phyloP scores from a whole-genome alignment of 225 moss, liverwort and hornwort species.

The Anthoceros angustus region DNA sequence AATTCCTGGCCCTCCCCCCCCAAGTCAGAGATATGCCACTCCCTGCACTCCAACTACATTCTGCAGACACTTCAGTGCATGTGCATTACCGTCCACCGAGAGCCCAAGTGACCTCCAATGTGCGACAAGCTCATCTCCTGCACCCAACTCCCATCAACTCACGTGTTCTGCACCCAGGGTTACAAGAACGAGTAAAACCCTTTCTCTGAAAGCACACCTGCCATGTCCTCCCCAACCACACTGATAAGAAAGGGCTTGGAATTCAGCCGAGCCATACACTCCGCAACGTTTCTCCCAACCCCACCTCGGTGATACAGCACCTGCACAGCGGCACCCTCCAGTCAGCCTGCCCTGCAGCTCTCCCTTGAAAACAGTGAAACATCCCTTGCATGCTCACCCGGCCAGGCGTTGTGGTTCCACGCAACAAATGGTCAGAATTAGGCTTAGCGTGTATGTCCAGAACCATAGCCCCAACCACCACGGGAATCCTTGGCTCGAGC shows the following conservation, averaged over 20 bases:
- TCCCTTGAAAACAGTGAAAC: background rate
- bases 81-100: slow-evolving; percentile 39
- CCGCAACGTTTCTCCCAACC: slow-evolving; percentile 89
- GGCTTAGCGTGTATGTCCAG: slow-evolving; percentile 46
- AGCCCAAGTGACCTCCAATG: slow-evolving; percentile 86
- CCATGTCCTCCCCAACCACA: slow-evolving; percentile 77
- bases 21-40: slow-evolving; percentile 6
- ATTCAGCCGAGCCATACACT: slow-evolving; percentile 57
- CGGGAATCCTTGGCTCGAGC: slow-evolving; percentile 13
- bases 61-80: background rate
- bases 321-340: slow-evolving; percentile 23
- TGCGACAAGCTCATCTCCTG: slow-evolving; percentile 51
- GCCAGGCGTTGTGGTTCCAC: slow-evolving; percentile 48
- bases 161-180: background rate
- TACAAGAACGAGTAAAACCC: background rate
- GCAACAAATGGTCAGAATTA: slow-evolving; percentile 22
- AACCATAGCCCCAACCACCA: slow-evolving; percentile 51
- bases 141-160: slow-evolving; percentile 4
- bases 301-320: slow-evolving; percentile 68
- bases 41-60: background rate
- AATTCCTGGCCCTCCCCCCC: slow-evolving; percentile 42
- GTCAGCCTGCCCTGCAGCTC: slow-evolving; percentile 3
- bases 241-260: slow-evolving; percentile 65
- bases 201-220: slow-evolving; percentile 29
- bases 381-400: slow-evolving; percentile 14